phyloP scores from a whole-genome alignment of 2,329 filamentous ascomycete genomes.

The Capronia americana region DNA sequence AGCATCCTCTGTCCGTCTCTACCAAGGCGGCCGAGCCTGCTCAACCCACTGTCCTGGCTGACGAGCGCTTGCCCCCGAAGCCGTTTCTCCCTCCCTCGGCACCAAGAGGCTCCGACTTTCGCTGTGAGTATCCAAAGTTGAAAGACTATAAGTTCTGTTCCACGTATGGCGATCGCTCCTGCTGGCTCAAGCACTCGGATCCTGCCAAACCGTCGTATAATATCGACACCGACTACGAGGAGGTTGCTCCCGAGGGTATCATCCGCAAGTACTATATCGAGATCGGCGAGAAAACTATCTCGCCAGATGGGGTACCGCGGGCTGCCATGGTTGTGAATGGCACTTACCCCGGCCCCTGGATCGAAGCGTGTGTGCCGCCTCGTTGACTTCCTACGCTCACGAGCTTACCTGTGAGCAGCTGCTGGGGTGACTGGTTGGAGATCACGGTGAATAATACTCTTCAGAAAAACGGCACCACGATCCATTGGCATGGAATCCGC shows the following conservation, averaged over 20 bases:
- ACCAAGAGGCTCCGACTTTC: background rate
- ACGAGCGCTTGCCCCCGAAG: background rate
- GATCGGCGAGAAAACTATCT: background rate
- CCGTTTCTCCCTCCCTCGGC: constrained; percentile 4
- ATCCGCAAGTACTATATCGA: constrained; percentile 13
- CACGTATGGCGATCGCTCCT: constrained; percentile 8
- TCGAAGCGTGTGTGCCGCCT: constrained; percentile 13
- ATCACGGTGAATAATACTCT: constrained; percentile 16
- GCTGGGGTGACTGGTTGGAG: constrained; percentile 15
- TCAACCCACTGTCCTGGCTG: background rate
- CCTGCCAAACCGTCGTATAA: background rate
- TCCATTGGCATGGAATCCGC: constrained; percentile 18
- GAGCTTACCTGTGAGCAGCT: constrained; percentile 2
- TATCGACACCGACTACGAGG: constrained; percentile 19
- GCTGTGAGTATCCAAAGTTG: constrained; percentile 4
- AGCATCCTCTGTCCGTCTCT: constrained; percentile 1
- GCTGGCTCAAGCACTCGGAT: constrained; percentile 11
- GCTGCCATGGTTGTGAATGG: constrained; percentile 8
- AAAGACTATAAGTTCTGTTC: constrained; percentile 6
- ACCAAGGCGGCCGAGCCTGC: background rate
- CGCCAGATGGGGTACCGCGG: constrained; percentile 9
- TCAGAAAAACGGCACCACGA: constrained; percentile 8
- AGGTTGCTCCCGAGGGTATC: background rate
- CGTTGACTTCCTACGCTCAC: background rate
- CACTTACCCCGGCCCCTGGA: constrained; percentile 9